Evolutionary conservation across 2,329 filamentous ascomycete species (phyloP).

Genomic region (Xylariaceae sp.): DNA sequence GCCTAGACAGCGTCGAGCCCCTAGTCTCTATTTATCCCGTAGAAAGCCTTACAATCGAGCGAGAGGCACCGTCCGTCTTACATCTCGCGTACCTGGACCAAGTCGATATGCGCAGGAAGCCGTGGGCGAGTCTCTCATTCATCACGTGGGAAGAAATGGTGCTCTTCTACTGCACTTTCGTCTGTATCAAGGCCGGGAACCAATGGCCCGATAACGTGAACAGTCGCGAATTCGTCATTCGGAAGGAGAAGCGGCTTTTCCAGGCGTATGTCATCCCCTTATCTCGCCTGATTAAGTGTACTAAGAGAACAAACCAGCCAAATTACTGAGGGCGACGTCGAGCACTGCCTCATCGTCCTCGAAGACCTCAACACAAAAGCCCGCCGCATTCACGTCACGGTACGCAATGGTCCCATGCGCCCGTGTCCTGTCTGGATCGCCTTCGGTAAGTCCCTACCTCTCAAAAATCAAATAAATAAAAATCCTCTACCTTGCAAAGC

Average conservation of each 20-base stretch:
- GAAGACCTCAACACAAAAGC: conserved; percentile 45
- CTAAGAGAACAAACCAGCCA: conserved; percentile 28
- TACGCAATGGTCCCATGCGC: conserved; percentile 49
- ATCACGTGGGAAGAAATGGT: conserved; percentile 59
- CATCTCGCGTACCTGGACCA: conserved; percentile 49
- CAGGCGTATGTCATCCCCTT: conserved; percentile 42
- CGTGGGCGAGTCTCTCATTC: conserved; percentile 53
- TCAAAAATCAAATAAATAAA: background rate
- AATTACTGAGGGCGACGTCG: conserved; percentile 51
- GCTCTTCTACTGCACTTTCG: conserved; percentile 54
- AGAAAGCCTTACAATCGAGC: conserved; percentile 50
- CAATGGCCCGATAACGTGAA: conserved; percentile 40
- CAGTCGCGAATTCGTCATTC: conserved; percentile 43
- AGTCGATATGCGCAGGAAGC: conserved; percentile 38
- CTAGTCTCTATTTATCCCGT: conserved; percentile 48
- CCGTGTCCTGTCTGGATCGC: conserved; percentile 60
- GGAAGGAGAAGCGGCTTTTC: conserved; percentile 48
- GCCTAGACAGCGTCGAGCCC: conserved; percentile 33
- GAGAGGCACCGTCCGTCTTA: conserved; percentile 43
- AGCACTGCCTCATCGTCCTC: conserved; percentile 51
- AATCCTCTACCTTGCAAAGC: too few relatives aligned
- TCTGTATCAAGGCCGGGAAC: conserved; percentile 51
- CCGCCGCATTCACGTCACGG: conserved; percentile 51
- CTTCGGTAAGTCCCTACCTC: conserved; percentile 43
- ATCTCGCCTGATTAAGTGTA: background rate